Base-by-base conservation (phyloP, 2,329 filamentous ascomycete species). In the Aspergillus tanneri region DNA sequence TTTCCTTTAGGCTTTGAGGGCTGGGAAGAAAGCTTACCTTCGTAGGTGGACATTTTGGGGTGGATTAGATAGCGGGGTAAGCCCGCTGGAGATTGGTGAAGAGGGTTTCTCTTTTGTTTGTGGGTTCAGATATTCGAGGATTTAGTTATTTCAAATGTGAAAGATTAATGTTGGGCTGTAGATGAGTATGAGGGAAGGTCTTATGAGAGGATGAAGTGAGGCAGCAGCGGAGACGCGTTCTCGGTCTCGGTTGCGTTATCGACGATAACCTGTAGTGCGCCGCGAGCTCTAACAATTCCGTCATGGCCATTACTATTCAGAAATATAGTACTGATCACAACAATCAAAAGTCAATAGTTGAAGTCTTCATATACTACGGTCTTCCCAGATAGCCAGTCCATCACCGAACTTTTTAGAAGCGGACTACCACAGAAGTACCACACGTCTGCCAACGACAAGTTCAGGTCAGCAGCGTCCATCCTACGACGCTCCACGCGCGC, bases 381-480 rank as follows among this genome's bases (percentile, higher is more conserved):
- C 58, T 82, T 79, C 0, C 76, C 78, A 0, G 71, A 70, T 47
- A 84, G 58, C 83, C 82, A 86, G 7, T 60, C 67, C 48, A 77
- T 57, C 14, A 84, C 56, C 14, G 70, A 60, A 43, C 73, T 75
- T 47, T 78, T 73, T 57, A 86, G 65, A 8, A 56, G 55, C 16
- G 72, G 69, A 0, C 78, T 76, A 0, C 80, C 78, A 63, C 84
- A 86, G 5, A 86, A 52, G 68, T 84, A 86, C 77, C 80, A 86
- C 36, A 65, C 75, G 9, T 68, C 60, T 3, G 68, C 67, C 30
- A 66, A 58, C 2, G 68, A 53, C 3, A 66, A 47, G 12, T 65
- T 59, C 6, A 81, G 23, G 65, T 85, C 81, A 2, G 53, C 54
- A 34, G 73, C 71, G 8, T 53, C 46, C 22, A 85, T 64, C 41